A percentile compares a stretch with the other conserved stretches of the same genome.
Evolutionary conservation across 83 land plant species (phyloP).

Genomic region (Larix sibirica): DNA sequence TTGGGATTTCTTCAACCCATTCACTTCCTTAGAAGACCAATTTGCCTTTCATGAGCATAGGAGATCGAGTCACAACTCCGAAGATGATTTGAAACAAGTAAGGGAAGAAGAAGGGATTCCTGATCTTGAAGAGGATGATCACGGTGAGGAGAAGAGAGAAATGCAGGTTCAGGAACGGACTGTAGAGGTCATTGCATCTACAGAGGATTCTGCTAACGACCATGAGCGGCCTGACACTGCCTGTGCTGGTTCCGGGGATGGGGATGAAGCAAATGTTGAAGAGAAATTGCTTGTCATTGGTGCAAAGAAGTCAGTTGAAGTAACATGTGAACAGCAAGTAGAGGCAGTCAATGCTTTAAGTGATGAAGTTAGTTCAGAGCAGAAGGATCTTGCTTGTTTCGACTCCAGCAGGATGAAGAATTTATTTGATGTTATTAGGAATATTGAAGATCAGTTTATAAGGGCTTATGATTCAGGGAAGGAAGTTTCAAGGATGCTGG

Average conservation of each 20-base stretch:
- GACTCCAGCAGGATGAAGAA: slow-evolving; percentile 37
- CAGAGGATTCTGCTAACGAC: slow-evolving; percentile 13
- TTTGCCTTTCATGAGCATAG: slow-evolving; percentile 39
- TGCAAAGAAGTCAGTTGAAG: background rate
- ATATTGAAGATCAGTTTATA: slow-evolving; percentile 60
- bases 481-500: slow-evolving; percentile 85
- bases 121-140: slow-evolving; percentile 44
- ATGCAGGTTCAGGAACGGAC: slow-evolving; percentile 17
- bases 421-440: slow-evolving; percentile 62
- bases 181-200: slow-evolving; percentile 17
- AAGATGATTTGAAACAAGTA: slow-evolving; percentile 31
- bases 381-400: slow-evolving; percentile 46
- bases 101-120: slow-evolving; percentile 65
- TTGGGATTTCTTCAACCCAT: slow-evolving; percentile 68
- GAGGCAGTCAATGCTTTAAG: slow-evolving; percentile 16
- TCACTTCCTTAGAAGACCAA: slow-evolving; percentile 45
- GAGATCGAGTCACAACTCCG: slow-evolving; percentile 24
- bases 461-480: slow-evolving; percentile 76
- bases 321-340: slow-evolving; percentile 3
- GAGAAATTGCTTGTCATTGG: slow-evolving; percentile 15
- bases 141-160: slow-evolving; percentile 23
- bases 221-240: slow-evolving; percentile 14
- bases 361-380: slow-evolving; percentile 19
- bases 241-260: slow-evolving; percentile 20
- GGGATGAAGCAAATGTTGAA: slow-evolving; percentile 16